These are phyloP conservation scores for Massarina eburnea DNA, from an alignment of 2,329 filamentous ascomycete species.

Conservation along the genomic window DNA sequence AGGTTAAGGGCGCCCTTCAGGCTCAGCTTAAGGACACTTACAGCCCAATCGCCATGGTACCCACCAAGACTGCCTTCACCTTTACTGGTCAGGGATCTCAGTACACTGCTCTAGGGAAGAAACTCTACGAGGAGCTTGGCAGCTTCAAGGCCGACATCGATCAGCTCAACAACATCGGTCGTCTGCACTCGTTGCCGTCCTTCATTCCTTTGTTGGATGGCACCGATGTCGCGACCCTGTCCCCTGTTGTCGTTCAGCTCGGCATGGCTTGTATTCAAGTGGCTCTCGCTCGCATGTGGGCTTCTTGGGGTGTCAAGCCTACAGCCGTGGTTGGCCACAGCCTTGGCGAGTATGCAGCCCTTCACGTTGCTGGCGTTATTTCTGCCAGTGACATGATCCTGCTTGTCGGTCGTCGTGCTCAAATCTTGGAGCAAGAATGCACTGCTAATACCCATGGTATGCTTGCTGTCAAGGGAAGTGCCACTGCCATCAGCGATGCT, in stretches of 20 bases:
- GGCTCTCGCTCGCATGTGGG: constrained; percentile 56
- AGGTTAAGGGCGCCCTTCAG: constrained; percentile 50
- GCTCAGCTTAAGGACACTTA: constrained; percentile 53
- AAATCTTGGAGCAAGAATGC: constrained; percentile 66
- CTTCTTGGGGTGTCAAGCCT: constrained; percentile 57
- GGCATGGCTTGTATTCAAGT: constrained; percentile 57
- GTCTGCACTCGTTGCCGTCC: constrained; percentile 51
- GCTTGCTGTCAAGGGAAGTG: constrained; percentile 59
- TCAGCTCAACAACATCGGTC: constrained; percentile 51
- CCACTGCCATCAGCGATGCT: constrained; percentile 56
- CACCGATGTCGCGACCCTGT: constrained; percentile 52
- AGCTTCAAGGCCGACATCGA: constrained; percentile 54
- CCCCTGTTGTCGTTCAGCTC: constrained; percentile 55
- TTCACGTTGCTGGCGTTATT: constrained; percentile 70
- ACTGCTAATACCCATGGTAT: constrained; percentile 67
- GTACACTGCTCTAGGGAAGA: constrained; percentile 54
- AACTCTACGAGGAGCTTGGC: constrained; percentile 52
- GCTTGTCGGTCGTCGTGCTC: constrained; percentile 68
- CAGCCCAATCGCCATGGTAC: constrained; percentile 55
- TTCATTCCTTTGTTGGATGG: constrained; percentile 54
- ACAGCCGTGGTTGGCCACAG: constrained; percentile 59
- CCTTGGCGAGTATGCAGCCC: constrained; percentile 72
- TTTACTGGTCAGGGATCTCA: constrained; percentile 58
- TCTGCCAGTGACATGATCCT: constrained; percentile 72
- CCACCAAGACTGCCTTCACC: constrained; percentile 54